These are phyloP conservation scores for Stephania yunnanensis DNA, from an alignment of 164 flowering plant genomes.

Conservation along the genomic window DNA sequence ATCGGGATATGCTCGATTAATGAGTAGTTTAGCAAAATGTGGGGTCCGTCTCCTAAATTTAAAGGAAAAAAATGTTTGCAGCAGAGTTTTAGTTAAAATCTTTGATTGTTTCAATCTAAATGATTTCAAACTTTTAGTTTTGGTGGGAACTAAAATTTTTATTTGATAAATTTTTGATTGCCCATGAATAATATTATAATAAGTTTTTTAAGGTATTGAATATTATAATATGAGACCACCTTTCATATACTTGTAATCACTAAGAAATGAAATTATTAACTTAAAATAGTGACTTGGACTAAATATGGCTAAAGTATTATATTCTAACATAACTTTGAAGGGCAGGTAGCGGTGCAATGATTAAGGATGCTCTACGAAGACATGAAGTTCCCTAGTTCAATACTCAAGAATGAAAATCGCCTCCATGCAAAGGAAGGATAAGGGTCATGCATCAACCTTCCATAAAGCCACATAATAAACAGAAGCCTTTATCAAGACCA, in stretches of 20 bases:
- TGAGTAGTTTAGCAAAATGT: too few relatives aligned
- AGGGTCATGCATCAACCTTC: neutral
- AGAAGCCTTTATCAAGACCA: neutral
- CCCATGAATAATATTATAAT: neutral
- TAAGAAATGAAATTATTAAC: neutral
- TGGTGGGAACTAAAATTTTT: neutral
- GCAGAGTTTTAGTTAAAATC: neutral
- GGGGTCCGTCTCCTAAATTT: too few relatives aligned
- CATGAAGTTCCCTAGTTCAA: neutral
- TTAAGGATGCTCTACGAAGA: neutral
- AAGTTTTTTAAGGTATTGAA: neutral
- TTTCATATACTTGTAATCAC: neutral
- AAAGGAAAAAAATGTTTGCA: neutral
- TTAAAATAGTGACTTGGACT: neutral
- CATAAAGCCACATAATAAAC: neutral
- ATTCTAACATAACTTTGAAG: neutral
- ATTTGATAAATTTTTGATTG: too few relatives aligned
- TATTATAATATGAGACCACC: neutral
- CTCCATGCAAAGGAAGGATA: neutral
- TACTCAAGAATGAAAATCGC: neutral
- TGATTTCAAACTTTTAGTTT: neutral
- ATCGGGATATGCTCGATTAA: too few relatives aligned
- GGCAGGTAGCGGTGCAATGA: neutral
- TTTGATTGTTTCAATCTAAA: neutral
- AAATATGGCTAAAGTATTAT: neutral